Conservation (phyloP, 225 moss, liverwort and hornwort species). For the Thuidium tamariscinum region DNA sequence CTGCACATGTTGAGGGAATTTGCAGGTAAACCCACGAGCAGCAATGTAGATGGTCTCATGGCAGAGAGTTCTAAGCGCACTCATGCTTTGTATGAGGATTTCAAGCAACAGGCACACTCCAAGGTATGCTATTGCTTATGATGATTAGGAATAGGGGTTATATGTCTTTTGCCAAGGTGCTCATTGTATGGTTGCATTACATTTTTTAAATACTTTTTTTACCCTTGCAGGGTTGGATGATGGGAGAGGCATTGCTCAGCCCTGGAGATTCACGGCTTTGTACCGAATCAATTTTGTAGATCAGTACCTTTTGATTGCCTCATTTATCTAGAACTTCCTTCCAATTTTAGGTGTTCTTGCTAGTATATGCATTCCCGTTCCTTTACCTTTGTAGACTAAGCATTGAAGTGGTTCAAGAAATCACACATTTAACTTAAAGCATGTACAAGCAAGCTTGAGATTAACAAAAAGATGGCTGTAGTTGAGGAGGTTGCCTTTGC, state of each 20-base stretch:
- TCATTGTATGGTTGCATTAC: not conserved
- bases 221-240: conserved; percentile 72
- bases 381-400: not conserved
- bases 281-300: conserved; percentile 31
- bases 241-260: conserved; percentile 64
- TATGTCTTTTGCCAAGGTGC: not conserved
- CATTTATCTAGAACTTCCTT: not conserved
- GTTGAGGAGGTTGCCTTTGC: not conserved
- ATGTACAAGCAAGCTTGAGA: not conserved
- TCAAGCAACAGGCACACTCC: conserved; percentile 53
- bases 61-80: conserved; percentile 70
- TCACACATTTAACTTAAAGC: not conserved
- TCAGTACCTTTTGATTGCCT: not conserved
- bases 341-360: not conserved
- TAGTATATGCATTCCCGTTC: not conserved
- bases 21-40: conserved; percentile 12
- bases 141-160: not conserved
- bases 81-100: conserved; percentile 44
- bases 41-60: conserved; percentile 33
- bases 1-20: conserved; percentile 55
- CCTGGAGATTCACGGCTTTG: conserved; percentile 67
- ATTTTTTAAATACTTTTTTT: not conserved
- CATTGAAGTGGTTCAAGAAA: not conserved
- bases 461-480: not conserved
- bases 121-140: conserved; percentile 28